Conservation (phyloP, 2,329 filamentous ascomycete genomes). For the Fusarium euwallaceae region DNA sequence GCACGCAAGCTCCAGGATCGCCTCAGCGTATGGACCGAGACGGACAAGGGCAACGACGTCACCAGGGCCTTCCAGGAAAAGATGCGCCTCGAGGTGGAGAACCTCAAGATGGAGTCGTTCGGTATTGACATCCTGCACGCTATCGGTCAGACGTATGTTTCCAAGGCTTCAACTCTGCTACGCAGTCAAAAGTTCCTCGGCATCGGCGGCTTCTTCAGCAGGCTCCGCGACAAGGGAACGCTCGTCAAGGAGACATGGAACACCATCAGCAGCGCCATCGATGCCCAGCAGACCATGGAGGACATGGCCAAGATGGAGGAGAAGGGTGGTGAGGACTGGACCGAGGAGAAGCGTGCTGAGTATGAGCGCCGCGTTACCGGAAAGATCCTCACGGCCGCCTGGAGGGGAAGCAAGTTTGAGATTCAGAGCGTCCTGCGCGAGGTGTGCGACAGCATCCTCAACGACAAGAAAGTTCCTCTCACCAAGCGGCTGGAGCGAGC, state of each 20-base stretch:
- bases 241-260: conserved; percentile 99
- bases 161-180: conserved; percentile 87
- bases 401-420: conserved; percentile 97
- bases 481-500: conserved; percentile 92
- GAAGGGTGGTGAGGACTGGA: conserved; percentile 96
- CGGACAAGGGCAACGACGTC: conserved; percentile 87
- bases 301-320: conserved; percentile 98
- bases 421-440: conserved; percentile 96
- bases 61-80: conserved; percentile 94
- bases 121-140: conserved; percentile 96
- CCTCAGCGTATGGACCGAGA: conserved; percentile 96
- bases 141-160: conserved; percentile 90
- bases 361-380: conserved; percentile 96
- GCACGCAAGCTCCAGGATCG: conserved; percentile 88
- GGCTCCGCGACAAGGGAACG: conserved; percentile 95
- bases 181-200: conserved; percentile 98
- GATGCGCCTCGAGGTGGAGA: conserved; percentile 94
- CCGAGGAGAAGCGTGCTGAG: conserved; percentile 95
- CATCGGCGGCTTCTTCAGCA: conserved; percentile 93
- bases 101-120: conserved; percentile 99
- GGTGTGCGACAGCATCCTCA: conserved; percentile 90
- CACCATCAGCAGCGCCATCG: conserved; percentile 95
- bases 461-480: conserved; percentile 81
- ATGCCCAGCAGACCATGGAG: conserved; percentile 98
- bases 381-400: conserved; percentile 97